Conservation (phyloP, 2,329 filamentous ascomycete genomes). For the Fusarium sp. region DNA sequence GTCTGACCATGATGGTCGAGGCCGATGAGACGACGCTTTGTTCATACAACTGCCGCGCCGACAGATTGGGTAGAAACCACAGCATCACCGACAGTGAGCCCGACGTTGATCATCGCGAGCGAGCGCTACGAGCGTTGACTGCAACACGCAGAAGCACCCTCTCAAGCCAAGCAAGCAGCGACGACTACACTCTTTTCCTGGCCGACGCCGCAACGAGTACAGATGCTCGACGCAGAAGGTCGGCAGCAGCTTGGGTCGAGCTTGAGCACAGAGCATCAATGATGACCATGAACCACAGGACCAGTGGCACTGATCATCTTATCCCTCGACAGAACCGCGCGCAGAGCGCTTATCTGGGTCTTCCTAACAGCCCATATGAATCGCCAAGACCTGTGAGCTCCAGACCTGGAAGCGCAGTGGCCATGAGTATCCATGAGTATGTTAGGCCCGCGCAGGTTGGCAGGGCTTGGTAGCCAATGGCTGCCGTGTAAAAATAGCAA, state of each 20-base stretch:
- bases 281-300: constrained; percentile 6
- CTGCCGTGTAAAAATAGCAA: background rate
- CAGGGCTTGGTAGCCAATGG: constrained; percentile 19
- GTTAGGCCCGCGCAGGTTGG: constrained; percentile 23
- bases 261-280: constrained; percentile 23
- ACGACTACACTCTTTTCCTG: constrained; percentile 44
- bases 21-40: constrained; percentile 41
- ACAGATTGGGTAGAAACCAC: constrained; percentile 1
- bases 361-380: constrained; percentile 14
- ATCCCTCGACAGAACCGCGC: constrained; percentile 16
- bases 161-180: constrained; percentile 11
- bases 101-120: constrained; percentile 29
- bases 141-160: constrained; percentile 19
- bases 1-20: constrained; percentile 33
- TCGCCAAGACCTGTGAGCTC: constrained; percentile 25
- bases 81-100: constrained; percentile 21
- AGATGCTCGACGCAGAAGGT: constrained; percentile 15
- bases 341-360: constrained; percentile 28
- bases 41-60: constrained; percentile 27
- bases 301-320: constrained; percentile 17
- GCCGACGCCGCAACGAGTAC: constrained; percentile 26
- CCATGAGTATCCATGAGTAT: constrained; percentile 35
- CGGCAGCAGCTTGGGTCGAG: constrained; percentile 36
- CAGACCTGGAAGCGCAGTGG: constrained; percentile 28
- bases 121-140: constrained; percentile 33